Evolutionary conservation across 139 green algal species (phyloP), one percentile per base, ranked within the genome.

Genomic region (Mesotaenium endlicherianum): DNA sequence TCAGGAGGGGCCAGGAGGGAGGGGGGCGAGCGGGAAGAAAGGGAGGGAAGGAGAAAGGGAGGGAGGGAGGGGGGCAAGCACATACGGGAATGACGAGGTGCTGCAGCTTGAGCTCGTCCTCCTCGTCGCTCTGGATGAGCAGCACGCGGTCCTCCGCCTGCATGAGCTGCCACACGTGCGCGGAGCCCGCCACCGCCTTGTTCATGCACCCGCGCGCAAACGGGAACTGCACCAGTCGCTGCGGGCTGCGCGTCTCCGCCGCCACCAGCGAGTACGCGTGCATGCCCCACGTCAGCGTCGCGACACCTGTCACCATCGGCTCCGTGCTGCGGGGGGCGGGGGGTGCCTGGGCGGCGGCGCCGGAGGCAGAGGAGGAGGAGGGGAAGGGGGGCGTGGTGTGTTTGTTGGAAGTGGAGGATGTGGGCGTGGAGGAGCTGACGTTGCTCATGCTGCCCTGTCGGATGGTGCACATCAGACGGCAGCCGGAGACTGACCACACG

Each of bases 121-220:
- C 49, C 67, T 81, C 36, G 1, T 89, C 74, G 76, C 94, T 92
- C 0, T 88, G 91, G 31, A 97, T 90, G 3, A 97, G 60, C 68
- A 97, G 87, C 55, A 97, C 77, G 44, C 94, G 89, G 84, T 97
- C 94, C 0, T 92, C 90, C 0, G 85, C 94, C 1, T 77, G 58
- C 76, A 88, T 81, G n/a, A 75, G 17, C 44, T 88, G 77, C 78
- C 77, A 88, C 47, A 88, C 77, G 36, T 81, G 57, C 0, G 83
- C 31, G 69, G 30, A 87, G 2, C 75, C 67, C 11, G 75, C 74
- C 16, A 87, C 82, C n/a, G 75, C 59, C 49, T 55, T 70, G 20
- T 47, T 75, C 45, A 86, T 55, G 68, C 76, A 86, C 17, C 60
- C 58, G 34, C 30, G 71, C 1, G 83, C 83, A n/a, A 88, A 87